These are phyloP conservation scores for Sapria himalayana DNA, from an alignment of 345 rosid genomes.

Conservation along the genomic window DNA sequence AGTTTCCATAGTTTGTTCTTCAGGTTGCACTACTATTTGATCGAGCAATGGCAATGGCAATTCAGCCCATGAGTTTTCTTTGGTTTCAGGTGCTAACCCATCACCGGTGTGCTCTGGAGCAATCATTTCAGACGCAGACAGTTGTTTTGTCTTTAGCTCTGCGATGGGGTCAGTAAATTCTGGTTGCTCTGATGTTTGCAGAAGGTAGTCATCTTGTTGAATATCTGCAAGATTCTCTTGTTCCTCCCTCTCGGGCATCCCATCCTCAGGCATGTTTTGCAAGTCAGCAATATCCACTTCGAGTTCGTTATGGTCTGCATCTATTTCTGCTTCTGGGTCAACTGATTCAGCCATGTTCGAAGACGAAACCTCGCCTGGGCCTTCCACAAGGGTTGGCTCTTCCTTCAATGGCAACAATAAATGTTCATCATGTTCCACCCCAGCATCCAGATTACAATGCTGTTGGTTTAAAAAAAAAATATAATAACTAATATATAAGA, in stretches of 20 bases:
- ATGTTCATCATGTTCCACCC: not conserved
- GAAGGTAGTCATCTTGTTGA: too few relatives aligned
- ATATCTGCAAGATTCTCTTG: conserved; percentile 25
- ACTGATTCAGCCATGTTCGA: conserved; percentile 48
- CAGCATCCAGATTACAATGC: too few relatives aligned
- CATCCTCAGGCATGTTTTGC: conserved; percentile 18
- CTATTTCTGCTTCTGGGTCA: conserved; percentile 40
- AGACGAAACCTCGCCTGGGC: conserved; percentile 53
- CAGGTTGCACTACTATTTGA: conserved; percentile 13
- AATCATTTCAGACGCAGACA: too few relatives aligned
- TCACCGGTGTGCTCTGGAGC: too few relatives aligned
- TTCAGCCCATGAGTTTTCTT: conserved; percentile 17
- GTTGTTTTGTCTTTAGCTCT: too few relatives aligned
- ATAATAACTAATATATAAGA: not conserved
- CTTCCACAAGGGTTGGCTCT: conserved; percentile 45
- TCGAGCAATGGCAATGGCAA: too few relatives aligned
- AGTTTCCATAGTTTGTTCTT: conserved; percentile 23
- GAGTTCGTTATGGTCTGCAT: conserved; percentile 25
- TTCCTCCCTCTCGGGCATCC: conserved; percentile 15
- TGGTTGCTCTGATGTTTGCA: too few relatives aligned
- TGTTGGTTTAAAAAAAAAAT: not conserved
- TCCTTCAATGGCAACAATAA: conserved; percentile 9
- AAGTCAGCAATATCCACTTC: conserved; percentile 22
- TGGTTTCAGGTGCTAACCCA: conserved; percentile 16
- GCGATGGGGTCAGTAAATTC: too few relatives aligned